These are phyloP conservation scores for Sphaerulina populicola DNA, from an alignment of 2,329 filamentous ascomycete genomes.

Conservation along the genomic window DNA sequence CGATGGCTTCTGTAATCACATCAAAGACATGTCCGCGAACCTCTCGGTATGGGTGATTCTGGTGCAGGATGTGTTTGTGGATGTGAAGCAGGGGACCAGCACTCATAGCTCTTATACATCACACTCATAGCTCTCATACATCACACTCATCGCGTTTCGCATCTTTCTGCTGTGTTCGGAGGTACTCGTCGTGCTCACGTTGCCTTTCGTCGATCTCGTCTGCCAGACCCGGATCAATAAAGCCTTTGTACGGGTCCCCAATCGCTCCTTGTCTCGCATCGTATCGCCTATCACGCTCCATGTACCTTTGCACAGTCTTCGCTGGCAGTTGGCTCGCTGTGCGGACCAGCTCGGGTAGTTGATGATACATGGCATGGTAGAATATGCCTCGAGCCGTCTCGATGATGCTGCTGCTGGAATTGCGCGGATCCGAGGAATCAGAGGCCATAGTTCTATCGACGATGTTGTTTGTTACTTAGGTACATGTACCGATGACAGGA, in stretches of 20 bases:
- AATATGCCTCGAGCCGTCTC: conserved; percentile 10
- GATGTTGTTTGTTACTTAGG: too few relatives aligned
- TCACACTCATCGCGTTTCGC: not conserved
- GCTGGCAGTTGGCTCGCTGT: conserved; percentile 13
- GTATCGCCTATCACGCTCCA: conserved; percentile 16
- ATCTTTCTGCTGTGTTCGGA: conserved; percentile 1
- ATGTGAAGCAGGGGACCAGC: conserved; percentile 11
- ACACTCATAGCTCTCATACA: not conserved
- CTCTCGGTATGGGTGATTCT: conserved; percentile 16
- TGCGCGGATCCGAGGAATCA: conserved; percentile 13
- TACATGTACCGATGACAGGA: too few relatives aligned
- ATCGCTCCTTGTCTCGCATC: conserved; percentile 20
- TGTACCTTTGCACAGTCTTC: conserved; percentile 14
- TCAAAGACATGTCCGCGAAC: conserved; percentile 11
- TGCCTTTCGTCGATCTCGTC: conserved; percentile 18
- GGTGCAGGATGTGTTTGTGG: conserved; percentile 12
- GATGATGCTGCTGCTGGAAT: conserved; percentile 14
- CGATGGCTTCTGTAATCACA: conserved; percentile 15
- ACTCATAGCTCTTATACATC: not conserved
- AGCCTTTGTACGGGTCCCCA: conserved; percentile 17
- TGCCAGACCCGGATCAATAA: conserved; percentile 17
- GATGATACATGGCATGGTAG: conserved; percentile 12
- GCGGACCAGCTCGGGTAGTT: conserved; percentile 12
- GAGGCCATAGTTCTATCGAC: conserved; percentile 5
- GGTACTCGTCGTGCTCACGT: conserved; percentile 10